Base-by-base conservation (phyloP, 495 filamentous ascomycete species). In the Articulospora tetracladia region DNA sequence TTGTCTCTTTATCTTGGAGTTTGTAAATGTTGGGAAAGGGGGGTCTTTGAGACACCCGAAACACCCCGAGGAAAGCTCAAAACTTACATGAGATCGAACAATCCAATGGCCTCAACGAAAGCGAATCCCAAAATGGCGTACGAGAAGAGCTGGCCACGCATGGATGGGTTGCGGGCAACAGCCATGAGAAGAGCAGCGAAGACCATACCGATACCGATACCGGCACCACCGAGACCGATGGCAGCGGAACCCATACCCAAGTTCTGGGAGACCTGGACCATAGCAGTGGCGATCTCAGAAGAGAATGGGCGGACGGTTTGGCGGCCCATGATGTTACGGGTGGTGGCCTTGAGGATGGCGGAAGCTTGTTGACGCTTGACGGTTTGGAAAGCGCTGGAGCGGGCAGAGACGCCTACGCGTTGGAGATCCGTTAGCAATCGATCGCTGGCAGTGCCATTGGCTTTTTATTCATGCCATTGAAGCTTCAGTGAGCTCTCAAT, bases 81-180 rank as follows among this genome's bases (percentile, higher is more conserved):
- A 76, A 89, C 87, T 87, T 92, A 85, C 89, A 93, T 93, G 70
- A 93, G 86, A 73, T 90, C 88, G 88, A 93, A 92, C 70, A 94
- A 86, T 84, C 90, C 90, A 67, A 91, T 94, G 81, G 90, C 90
- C 76, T 94, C 90, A 73, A 91, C 90, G 86, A 94, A 94, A 70
- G 90, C 90, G 76, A 94, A 94, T 78, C 90, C 90, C 71, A 94
- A 79, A 87, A 94, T 92, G 83, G 90, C 90, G 80, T 94, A 92
- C 63, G 87, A 85, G 88, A 94, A 94, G 68, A 94, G 88, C 82
- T 93, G 89, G 70, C 88, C 89, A 77, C 89, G 86, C 81, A 94
- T 86, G 68, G 86, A 86, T 68, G 89, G 89, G 88, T 94, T 94
- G 79, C 90, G 89, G 77, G 90, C 89, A 68, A 91, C 88, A 74